phyloP scores from a whole-genome alignment of 148 eudicot genomes.

The Mesembryanthemum crystallinum region DNA sequence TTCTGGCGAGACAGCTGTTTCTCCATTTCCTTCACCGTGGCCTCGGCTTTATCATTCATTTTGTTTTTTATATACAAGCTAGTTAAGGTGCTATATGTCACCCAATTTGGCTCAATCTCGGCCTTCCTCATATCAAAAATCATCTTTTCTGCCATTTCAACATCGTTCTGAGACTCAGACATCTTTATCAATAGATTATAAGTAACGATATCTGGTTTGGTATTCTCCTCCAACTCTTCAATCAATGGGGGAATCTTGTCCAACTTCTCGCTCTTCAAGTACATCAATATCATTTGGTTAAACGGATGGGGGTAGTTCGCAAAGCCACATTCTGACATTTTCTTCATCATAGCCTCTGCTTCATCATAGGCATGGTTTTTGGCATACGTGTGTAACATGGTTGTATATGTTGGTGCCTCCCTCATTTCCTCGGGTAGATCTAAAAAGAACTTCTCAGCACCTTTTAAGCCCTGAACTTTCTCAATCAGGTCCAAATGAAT shows the following conservation, averaged over 20 bases:
- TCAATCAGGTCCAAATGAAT: conserved; percentile 86
- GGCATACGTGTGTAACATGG: conserved; percentile 83
- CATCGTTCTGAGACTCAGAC: conserved; percentile 53
- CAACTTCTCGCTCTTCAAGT: conserved; percentile 53
- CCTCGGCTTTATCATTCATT: conserved; percentile 57
- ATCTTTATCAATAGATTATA: conserved; percentile 79
- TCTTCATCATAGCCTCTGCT: conserved; percentile 78
- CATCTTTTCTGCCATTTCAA: conserved; percentile 68
- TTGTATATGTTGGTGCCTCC: conserved; percentile 56
- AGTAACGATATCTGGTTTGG: conserved; percentile 75
- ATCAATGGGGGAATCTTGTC: conserved; percentile 61
- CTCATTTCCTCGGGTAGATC: conserved; percentile 81
- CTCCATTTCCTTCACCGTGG: conserved; percentile 75
- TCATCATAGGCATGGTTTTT: conserved; percentile 47
- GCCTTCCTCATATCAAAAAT: conserved; percentile 53
- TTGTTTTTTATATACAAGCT: conserved; percentile 60
- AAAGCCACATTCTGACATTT: conserved; percentile 75
- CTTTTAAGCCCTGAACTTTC: conserved; percentile 70
- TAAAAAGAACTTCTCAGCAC: conserved; percentile 84
- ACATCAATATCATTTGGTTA: conserved; percentile 78
- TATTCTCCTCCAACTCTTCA: conserved; percentile 47
- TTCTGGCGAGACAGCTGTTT: conserved; percentile 49
- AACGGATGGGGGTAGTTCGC: conserved; percentile 65
- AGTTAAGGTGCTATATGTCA: conserved; percentile 74
- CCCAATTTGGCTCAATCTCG: conserved; percentile 76